Evolutionary conservation across 768 basidiomycete genomes (phyloP), one percentile per base, ranked within the genome.

Genomic region (Boletus fagicola): DNA sequence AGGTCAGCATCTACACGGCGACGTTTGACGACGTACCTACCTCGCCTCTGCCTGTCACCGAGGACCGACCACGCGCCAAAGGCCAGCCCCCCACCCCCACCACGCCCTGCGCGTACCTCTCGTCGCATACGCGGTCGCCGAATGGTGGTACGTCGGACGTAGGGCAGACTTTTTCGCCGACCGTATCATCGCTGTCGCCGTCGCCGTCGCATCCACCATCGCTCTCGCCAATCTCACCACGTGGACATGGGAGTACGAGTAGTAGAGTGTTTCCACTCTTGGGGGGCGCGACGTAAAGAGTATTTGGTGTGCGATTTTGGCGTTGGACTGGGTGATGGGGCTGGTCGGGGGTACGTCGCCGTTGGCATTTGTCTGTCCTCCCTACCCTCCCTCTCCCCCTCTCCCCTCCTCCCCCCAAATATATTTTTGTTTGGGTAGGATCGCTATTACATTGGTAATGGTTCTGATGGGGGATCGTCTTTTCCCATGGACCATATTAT

Each of bases 31-130:
- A 71, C 1, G 53, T 42, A 2, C 55, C 46, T 4, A 42, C 53
- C 7, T 26, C 48, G 1, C 20, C 48, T 2, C 63, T 67, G 18
- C 51, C 69, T 12, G 59, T 60, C 4, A 55, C 68, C 7, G 62
- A 74, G 35, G 60, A 33, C 58, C 76, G 26, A 57, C 68, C 74
- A 22, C 82, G 80, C 8, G 18, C 24, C 8, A 39, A 26, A 8
- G 26, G 38, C 9, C 53, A 47, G 59, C 78, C 31, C 2, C 12
- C 47, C 1, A 31, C 11, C 4, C 47, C 12, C 13, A 48, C 79
- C 2, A 65, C 77, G 0, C 82, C 85, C 1, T 75, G 78, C n/a
- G 82, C 85, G 11, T 89, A 88, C 61, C 70, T 87, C 24, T 77
- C 60, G 22, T 20, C 83, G 1, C 83, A 86, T 3, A 72, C 76